Percentiles rank a stretch among this genome's conserved stretches.
These are phyloP conservation scores for Metarhizium robertsii DNA, from an alignment of 2,329 filamentous ascomycete species.

Conservation along the genomic window DNA sequence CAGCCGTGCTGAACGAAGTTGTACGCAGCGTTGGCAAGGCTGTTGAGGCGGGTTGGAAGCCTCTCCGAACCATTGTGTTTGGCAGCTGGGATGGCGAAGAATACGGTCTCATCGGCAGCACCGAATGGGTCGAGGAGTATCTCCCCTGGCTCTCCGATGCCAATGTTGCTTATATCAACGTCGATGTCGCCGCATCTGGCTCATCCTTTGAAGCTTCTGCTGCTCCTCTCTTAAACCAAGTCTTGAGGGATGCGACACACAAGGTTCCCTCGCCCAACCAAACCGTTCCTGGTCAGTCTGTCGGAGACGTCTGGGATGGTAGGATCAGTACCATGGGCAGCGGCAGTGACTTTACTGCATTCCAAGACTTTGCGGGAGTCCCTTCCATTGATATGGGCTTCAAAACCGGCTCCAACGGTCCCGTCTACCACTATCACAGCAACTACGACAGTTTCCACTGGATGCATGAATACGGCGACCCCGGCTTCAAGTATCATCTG, in stretches of 20 bases:
- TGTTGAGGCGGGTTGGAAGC: constrained; percentile 45
- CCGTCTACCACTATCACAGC: constrained; percentile 76
- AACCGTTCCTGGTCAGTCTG: constrained; percentile 60
- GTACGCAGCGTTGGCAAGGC: constrained; percentile 66
- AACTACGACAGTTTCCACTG: constrained; percentile 89
- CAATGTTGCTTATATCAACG: constrained; percentile 76
- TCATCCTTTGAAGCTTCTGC: constrained; percentile 55
- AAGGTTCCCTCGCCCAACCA: constrained; percentile 66
- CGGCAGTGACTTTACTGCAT: constrained; percentile 66
- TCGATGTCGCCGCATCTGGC: constrained; percentile 66
- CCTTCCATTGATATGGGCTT: constrained; percentile 58
- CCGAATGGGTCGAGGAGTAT: constrained; percentile 90
- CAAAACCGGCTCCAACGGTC: constrained; percentile 27
- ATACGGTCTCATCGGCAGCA: constrained; percentile 77
- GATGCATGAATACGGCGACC: constrained; percentile 77
- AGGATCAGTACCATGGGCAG: constrained; percentile 58
- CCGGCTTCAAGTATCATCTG: constrained; percentile 54
- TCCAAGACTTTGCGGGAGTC: constrained; percentile 63
- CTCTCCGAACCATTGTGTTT: constrained; percentile 83
- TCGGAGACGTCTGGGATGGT: constrained; percentile 59
- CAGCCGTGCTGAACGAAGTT: constrained; percentile 69
- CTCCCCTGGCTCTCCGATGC: constrained; percentile 67
- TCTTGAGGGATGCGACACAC: constrained; percentile 57
- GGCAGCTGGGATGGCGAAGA: constrained; percentile 78
- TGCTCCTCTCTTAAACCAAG: constrained; percentile 66